Conservation (phyloP, 75 land plant genomes). For the Selaginella moellendorffii region DNA sequence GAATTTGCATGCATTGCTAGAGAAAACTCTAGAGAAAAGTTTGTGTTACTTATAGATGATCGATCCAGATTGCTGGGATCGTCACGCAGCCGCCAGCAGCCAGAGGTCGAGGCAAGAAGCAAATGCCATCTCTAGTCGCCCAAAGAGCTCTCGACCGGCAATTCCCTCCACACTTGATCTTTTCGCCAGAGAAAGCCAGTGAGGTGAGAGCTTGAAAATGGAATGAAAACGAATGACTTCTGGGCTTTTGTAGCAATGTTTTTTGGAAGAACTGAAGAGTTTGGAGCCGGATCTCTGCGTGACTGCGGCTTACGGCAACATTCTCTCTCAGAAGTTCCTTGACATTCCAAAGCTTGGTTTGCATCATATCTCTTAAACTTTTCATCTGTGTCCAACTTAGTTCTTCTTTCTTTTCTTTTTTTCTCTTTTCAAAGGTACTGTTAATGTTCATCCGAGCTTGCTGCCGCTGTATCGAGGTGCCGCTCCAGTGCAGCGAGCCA, state of each 20-base stretch:
- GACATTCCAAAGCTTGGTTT: conserved; percentile 64
- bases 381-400: not conserved
- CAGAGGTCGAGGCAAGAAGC: conserved; percentile 65
- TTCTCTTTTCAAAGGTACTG: conserved; percentile 84
- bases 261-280: conserved; percentile 45
- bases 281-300: conserved; percentile 78
- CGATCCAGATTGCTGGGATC: conserved; percentile 81
- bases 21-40: not conserved
- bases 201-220: too few relatives aligned
- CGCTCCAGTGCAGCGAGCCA: conserved; percentile 97
- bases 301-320: conserved; percentile 98
- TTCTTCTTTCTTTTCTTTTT: too few relatives aligned
- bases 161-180: conserved; percentile 55
- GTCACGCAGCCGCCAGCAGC: conserved; percentile 93
- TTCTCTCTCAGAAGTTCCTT: conserved; percentile 73
- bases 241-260: conserved; percentile 9
- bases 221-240: too few relatives aligned
- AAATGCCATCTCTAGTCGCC: conserved; percentile 75
- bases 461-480: conserved; percentile 95
- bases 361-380: not conserved
- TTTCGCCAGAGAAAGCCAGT: conserved; percentile 71
- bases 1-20: not conserved
- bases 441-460: conserved; percentile 96
- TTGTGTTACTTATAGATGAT: too few relatives aligned
- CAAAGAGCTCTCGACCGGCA: conserved; percentile 62